Percentiles rank a stretch among this genome's conserved stretches.
Conservation (phyloP, 208 protist species). For the Leishmania amazonensis region DNA sequence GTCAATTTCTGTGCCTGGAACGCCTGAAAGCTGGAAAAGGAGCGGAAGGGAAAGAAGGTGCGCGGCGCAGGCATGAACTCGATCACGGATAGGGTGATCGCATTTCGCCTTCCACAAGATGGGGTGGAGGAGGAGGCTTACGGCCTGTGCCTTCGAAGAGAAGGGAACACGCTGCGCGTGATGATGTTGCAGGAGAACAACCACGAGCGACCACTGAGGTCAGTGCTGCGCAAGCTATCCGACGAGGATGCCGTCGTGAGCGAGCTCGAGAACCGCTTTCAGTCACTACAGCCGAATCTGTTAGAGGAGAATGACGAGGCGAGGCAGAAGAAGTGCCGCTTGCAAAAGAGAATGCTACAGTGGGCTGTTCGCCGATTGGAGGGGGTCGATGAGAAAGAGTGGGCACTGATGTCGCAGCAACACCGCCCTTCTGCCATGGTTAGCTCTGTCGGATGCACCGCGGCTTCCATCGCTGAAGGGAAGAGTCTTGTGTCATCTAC, state of each 20-base stretch:
- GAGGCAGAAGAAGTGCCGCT: conserved; percentile 3
- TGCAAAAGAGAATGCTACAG: conserved; percentile 28
- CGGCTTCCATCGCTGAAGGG: conserved; percentile 18
- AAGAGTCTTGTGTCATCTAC: conserved; percentile 17
- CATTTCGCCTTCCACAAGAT: conserved; percentile 24
- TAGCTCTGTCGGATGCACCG: conserved; percentile 23
- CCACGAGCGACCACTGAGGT: conserved; percentile 8
- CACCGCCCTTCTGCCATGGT: conserved; percentile 14
- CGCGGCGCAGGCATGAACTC: conserved; percentile 15
- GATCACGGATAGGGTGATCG: conserved; percentile 26
- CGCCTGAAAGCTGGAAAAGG: neutral
- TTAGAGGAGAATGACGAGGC: conserved; percentile 6
- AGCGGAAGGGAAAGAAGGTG: no score
- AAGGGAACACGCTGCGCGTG: conserved; percentile 26
- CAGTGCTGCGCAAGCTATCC: conserved; percentile 20
- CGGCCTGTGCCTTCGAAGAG: conserved; percentile 24
- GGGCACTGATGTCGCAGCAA: conserved; percentile 16
- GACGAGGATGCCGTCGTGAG: conserved; percentile 25
- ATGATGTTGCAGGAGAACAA: conserved; percentile 26
- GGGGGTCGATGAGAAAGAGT: conserved; percentile 18
- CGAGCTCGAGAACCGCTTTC: conserved; percentile 20
- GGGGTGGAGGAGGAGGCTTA: conserved; percentile 19
- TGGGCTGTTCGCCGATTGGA: conserved; percentile 24
- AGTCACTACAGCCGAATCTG: conserved; percentile 8
- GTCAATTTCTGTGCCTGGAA: neutral